Conservation (phyloP, 1,284 basidiomycete genomes). For the Leccinum fuscescens region DNA sequence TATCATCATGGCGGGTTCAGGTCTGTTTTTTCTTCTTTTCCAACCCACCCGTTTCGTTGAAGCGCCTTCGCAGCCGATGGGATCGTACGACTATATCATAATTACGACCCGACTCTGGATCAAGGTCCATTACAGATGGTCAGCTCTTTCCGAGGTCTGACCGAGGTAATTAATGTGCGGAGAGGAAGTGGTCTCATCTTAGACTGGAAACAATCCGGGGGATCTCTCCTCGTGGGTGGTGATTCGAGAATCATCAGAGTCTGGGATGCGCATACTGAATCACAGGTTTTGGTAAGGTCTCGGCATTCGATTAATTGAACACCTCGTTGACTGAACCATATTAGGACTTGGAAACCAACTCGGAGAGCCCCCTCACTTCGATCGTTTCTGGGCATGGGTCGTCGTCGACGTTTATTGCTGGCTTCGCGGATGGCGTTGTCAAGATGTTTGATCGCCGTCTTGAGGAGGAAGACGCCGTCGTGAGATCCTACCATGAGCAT, state of each 20-base stretch:
- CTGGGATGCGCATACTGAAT: constrained; percentile 96
- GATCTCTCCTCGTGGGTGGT: constrained; percentile 85
- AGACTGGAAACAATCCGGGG: constrained; percentile 92
- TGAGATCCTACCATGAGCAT: constrained; percentile 82
- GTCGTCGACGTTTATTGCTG: constrained; percentile 81
- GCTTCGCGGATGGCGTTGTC: constrained; percentile 91
- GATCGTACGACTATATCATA: constrained; percentile 86
- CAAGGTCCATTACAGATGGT: constrained; percentile 80
- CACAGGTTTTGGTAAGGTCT: constrained; percentile 67
- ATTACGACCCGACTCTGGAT: constrained; percentile 74
- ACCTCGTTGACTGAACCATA: constrained; percentile 1
- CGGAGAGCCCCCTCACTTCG: constrained; percentile 87
- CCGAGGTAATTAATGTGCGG: constrained; percentile 71
- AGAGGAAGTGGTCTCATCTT: constrained; percentile 83
- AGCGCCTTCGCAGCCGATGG: constrained; percentile 70
- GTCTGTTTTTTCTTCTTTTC: constrained; percentile 42
- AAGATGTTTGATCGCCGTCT: constrained; percentile 91
- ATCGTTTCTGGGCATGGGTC: constrained; percentile 80
- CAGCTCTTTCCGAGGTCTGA: constrained; percentile 88
- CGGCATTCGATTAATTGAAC: neutral
- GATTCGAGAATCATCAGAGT: constrained; percentile 88
- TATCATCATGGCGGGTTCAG: constrained; percentile 84
- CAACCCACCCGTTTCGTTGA: neutral
- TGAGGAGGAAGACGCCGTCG: constrained; percentile 82
- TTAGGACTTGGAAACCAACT: constrained; percentile 86